Evolutionary conservation across 2,329 filamentous ascomycete species (phyloP).

Genomic region (Rhinocladiella mackenziei): DNA sequence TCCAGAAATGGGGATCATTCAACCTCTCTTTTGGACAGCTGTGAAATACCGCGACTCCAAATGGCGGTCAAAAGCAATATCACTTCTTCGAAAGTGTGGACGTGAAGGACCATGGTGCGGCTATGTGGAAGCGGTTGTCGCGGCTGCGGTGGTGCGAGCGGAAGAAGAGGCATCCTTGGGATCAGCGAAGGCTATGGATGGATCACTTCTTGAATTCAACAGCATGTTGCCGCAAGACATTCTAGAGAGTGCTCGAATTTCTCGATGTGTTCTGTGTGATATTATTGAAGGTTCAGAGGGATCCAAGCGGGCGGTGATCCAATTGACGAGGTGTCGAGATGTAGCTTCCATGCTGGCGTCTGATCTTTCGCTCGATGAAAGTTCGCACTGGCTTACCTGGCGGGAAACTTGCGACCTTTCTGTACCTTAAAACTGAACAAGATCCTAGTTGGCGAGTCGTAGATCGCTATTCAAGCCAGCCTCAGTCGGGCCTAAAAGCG

Average conservation of each 20-base stretch:
- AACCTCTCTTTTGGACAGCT: conserved; percentile 13
- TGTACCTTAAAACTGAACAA: too few relatives aligned
- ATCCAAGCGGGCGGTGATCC: neutral
- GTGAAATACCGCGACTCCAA: conserved; percentile 5
- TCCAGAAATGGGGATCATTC: conserved; percentile 7
- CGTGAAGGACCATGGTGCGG: conserved; percentile 12
- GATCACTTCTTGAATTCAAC: too few relatives aligned
- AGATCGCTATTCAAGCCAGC: too few relatives aligned
- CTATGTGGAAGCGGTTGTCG: conserved; percentile 1
- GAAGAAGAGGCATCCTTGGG: conserved; percentile 2
- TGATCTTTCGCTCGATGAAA: too few relatives aligned
- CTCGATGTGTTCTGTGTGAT: neutral
- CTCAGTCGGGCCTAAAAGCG: too few relatives aligned
- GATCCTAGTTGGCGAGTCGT: too few relatives aligned
- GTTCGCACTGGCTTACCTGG: too few relatives aligned
- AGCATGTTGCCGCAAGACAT: neutral
- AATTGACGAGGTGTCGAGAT: conserved; percentile 4
- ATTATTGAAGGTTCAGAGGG: neutral
- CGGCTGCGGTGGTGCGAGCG: conserved; percentile 1
- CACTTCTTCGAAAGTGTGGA: conserved; percentile 3
- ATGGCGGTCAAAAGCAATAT: conserved; percentile 10
- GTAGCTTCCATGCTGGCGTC: conserved; percentile 1
- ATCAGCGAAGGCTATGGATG: neutral
- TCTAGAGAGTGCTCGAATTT: neutral
- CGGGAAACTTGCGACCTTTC: too few relatives aligned